Evolutionary conservation across 2,329 filamentous ascomycete genomes (phyloP).

Genomic region (Rhynchosporium secalis): DNA sequence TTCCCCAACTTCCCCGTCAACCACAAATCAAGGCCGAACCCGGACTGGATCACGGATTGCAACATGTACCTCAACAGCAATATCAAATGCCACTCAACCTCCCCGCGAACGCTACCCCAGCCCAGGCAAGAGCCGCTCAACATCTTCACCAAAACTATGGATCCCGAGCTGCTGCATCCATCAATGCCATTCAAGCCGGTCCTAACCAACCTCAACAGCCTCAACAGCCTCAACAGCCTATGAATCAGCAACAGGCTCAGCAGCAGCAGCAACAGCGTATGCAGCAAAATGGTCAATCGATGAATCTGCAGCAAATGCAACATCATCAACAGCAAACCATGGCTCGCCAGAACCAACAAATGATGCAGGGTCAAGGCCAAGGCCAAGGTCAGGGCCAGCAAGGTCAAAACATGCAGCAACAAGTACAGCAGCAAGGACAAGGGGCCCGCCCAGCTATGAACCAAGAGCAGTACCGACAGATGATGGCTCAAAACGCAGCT

Average conservation of each 20-base stretch:
- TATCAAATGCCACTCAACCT: slow-evolving; percentile 31
- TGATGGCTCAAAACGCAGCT: slow-evolving; percentile 39
- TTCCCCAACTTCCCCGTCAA: slow-evolving; percentile 31
- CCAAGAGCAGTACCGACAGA: slow-evolving; percentile 32
- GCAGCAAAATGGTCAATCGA: slow-evolving; percentile 32
- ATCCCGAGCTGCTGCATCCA: slow-evolving; percentile 62
- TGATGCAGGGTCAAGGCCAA: background rate
- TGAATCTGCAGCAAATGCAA: slow-evolving; percentile 20
- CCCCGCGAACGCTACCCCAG: slow-evolving; percentile 42
- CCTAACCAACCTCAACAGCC: slow-evolving; percentile 22
- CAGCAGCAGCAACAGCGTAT: slow-evolving; percentile 39
- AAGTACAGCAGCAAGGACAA: background rate
- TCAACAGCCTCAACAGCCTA: slow-evolving; percentile 19
- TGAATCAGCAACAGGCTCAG: slow-evolving; percentile 26
- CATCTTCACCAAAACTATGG: slow-evolving; percentile 62
- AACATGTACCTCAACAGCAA: slow-evolving; percentile 16
- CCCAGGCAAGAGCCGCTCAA: slow-evolving; percentile 56
- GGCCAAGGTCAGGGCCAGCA: too few relatives aligned
- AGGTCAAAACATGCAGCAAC: slow-evolving; percentile 1
- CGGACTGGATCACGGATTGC: slow-evolving; percentile 37
- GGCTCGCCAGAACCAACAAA: slow-evolving; percentile 25
- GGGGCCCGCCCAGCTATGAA: slow-evolving; percentile 18
- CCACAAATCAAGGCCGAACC: slow-evolving; percentile 47
- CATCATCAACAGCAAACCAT: slow-evolving; percentile 22
- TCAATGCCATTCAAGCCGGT: slow-evolving; percentile 56